phyloP scores from a whole-genome alignment of 345 rosid genomes.

The Aethionema arabicum region DNA sequence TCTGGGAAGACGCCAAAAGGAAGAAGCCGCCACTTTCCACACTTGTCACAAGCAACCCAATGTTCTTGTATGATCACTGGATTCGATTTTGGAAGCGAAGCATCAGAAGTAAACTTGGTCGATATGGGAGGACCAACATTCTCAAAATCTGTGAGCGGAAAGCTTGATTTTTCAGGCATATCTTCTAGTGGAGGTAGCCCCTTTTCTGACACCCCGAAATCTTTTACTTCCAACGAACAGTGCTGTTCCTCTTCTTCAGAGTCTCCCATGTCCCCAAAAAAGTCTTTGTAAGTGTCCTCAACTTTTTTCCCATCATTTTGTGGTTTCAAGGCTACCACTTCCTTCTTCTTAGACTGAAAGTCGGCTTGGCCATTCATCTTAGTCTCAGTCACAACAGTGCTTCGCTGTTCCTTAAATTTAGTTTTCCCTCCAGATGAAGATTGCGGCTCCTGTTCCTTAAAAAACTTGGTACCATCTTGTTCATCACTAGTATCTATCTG shows the following conservation, averaged over 20 bases:
- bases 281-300: slow-evolving; percentile 64
- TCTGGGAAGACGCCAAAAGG: slow-evolving; percentile 64
- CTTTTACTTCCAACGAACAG: slow-evolving; percentile 45
- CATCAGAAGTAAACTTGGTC: slow-evolving; percentile 45
- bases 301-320: slow-evolving; percentile 47
- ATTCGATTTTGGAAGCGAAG: slow-evolving; percentile 40
- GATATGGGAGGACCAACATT: slow-evolving; percentile 39
- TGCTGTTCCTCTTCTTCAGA: slow-evolving; percentile 58
- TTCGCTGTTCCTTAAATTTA: slow-evolving; percentile 40
- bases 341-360: slow-evolving; percentile 42
- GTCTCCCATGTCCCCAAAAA: slow-evolving; percentile 68
- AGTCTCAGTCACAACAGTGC: slow-evolving; percentile 45
- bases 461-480: slow-evolving; percentile 40
- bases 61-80: slow-evolving; percentile 62
- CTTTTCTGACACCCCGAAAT: slow-evolving; percentile 42
- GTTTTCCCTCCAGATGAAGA: slow-evolving; percentile 51
- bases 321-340: slow-evolving; percentile 43
- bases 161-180: slow-evolving; percentile 45
- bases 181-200: slow-evolving; percentile 35
- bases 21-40: slow-evolving; percentile 91
- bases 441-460: slow-evolving; percentile 45
- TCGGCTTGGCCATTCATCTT: slow-evolving; percentile 46
- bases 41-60: slow-evolving; percentile 92
- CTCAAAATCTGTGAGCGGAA: slow-evolving; percentile 38
- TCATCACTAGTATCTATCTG: slow-evolving; percentile 39